A percentile compares a stretch with the other conserved stretches of the same genome.
Conservation (phyloP, 1,139 yeast species). For the Sugiyamaella castrensis region DNA sequence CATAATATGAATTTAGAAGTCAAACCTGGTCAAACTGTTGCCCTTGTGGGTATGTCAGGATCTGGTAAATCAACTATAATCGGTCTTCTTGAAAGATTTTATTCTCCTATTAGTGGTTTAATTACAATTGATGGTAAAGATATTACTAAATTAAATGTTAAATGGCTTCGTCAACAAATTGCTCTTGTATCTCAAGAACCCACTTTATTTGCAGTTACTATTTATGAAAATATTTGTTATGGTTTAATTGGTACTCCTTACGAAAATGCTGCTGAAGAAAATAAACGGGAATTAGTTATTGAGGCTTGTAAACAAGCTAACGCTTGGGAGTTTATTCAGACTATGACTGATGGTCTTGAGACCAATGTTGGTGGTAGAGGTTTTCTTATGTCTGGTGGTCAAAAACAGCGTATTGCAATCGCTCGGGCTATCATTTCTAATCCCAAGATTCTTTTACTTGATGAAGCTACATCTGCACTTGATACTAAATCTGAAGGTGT, state of each 20-base stretch:
- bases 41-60: constrained; percentile 90
- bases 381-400: constrained; percentile 70
- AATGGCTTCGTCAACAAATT: constrained; percentile 67
- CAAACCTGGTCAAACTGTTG: constrained; percentile 71
- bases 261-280: constrained; percentile 42
- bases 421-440: constrained; percentile 73
- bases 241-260: constrained; percentile 58
- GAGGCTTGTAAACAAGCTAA: constrained; percentile 42
- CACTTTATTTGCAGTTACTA: constrained; percentile 70
- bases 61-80: constrained; percentile 89
- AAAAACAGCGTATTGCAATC: constrained; percentile 83
- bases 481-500: constrained; percentile 64
- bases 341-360: constrained; percentile 44
- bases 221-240: constrained; percentile 74
- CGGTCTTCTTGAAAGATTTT: constrained; percentile 67
- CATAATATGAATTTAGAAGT: constrained; percentile 59
- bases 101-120: constrained; percentile 58
- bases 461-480: constrained; percentile 78
- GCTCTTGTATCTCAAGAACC: constrained; percentile 94
- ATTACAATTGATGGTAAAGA: constrained; percentile 66
- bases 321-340: constrained; percentile 42
- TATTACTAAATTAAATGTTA: constrained; percentile 60
- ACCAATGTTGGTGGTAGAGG: constrained; percentile 59
- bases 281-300: constrained; percentile 34
- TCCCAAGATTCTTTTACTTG: constrained; percentile 61